Evolutionary conservation across 208 protist species (phyloP), one percentile per base, ranked within the genome.

Genomic region (Trichomonas gallinae): DNA sequence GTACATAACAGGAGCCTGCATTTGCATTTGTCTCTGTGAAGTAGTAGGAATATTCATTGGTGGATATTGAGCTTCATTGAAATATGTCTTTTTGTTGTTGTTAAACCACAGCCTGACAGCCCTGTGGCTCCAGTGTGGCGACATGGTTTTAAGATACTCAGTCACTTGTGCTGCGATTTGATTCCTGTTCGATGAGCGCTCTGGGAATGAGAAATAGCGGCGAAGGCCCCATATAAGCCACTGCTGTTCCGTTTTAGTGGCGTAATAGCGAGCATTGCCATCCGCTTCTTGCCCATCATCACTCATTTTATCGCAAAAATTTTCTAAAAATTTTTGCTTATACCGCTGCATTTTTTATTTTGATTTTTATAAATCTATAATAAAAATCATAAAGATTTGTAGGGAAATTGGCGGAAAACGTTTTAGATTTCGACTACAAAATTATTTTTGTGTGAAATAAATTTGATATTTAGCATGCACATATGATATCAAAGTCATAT

Each of bases 121-220:
- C 38, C 87, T 34, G 31, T 93, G 87, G 3, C 23, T 51, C 87
- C 87, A 93, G 46, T 93, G 87, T 36, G 87, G 87, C 9, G 44
- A 58, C 36, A 93, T 38, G 1, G 15, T 48, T 51, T 34, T n/a
- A 3, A 93, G 44, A 51, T 51, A 93, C 38, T 42, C 13, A 34
- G 40, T 38, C 1, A 93, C 87, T 93, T 93, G 40, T 93, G 42
- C 45, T 51, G 31, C 87, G 38, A 93, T 44, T 93, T 93, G 23
- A 4, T 48, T 51, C 15, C 87, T 93, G 9, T 93, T 48, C 31
- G 42, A 44, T 13, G 87, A 93, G 45, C 87, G 45, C 15, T 93
- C 87, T 38, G 87, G 87, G 15, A 93, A 93, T 36, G 87, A 93
- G 46, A 93, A 93, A 93, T 93, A 93, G 31, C 87, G 87, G 1